Percentiles rank a stretch among this genome's conserved stretches.
Evolutionary conservation across 495 filamentous ascomycete genomes (phyloP).

Genomic region (Hyaloscypha finlandica): DNA sequence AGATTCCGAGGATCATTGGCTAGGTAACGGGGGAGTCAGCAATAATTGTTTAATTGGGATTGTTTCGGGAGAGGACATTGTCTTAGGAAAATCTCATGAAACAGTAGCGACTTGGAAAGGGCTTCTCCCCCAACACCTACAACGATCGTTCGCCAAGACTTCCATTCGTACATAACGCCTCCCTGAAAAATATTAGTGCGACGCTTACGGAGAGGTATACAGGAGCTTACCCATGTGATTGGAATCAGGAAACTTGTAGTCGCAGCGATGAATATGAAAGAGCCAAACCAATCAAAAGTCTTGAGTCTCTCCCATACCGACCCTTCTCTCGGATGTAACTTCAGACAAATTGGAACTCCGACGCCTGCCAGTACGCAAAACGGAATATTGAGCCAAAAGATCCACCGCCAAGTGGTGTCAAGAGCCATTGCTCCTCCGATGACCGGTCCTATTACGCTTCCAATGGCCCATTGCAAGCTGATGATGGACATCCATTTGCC

Average conservation of each 20-base stretch:
- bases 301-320: slow-evolving; percentile 44
- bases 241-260: slow-evolving; percentile 51
- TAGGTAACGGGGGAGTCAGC: neutral
- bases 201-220: slow-evolving; percentile 1
- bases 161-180: slow-evolving; percentile 54
- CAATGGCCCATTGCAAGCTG: slow-evolving; percentile 59
- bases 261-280: slow-evolving; percentile 51
- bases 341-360: slow-evolving; percentile 41
- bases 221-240: slow-evolving; percentile 46
- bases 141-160: slow-evolving; percentile 51
- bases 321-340: slow-evolving; percentile 33
- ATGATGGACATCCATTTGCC: slow-evolving; percentile 39
- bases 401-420: slow-evolving; percentile 60
- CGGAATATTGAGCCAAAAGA: slow-evolving; percentile 49
- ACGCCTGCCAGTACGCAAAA: slow-evolving; percentile 42
- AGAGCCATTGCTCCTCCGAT: slow-evolving; percentile 70
- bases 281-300: slow-evolving; percentile 62
- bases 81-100: too few relatives aligned
- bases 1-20: slow-evolving; percentile 53
- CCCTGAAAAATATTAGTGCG: slow-evolving; percentile 34
- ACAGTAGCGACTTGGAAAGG: too few relatives aligned
- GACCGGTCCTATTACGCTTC: slow-evolving; percentile 66
- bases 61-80: too few relatives aligned
- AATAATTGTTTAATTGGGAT: neutral
- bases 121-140: neutral